Evolutionary conservation across 345 rosid species (phyloP).

Genomic region (Boechera divaricarpa): DNA sequence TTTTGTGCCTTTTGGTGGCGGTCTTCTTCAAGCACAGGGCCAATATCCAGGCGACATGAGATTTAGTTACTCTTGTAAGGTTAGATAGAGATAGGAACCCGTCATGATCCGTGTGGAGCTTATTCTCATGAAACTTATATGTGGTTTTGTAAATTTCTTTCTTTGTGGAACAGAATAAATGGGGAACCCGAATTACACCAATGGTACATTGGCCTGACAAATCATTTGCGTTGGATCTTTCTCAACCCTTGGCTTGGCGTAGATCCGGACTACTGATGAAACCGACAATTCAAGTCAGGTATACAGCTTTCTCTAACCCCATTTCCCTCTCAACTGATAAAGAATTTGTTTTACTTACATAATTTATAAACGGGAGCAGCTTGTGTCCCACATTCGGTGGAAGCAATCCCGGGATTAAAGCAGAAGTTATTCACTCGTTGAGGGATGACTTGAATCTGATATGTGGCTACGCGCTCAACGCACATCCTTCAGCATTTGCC

Average conservation of each 20-base stretch:
- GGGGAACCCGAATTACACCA: slow-evolving; percentile 89
- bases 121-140: slow-evolving; percentile 7
- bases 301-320: slow-evolving; percentile 11
- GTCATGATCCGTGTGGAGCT: not conserved
- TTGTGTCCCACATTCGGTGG: slow-evolving; percentile 84
- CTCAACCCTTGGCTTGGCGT: slow-evolving; percentile 92
- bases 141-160: slow-evolving; percentile 4
- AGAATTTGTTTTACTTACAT: not conserved
- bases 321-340: not conserved
- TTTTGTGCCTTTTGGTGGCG: slow-evolving; percentile 80
- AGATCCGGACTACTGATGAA: slow-evolving; percentile 88
- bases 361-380: slow-evolving; percentile 44
- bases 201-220: slow-evolving; percentile 91
- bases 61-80: slow-evolving; percentile 91
- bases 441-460: slow-evolving; percentile 74
- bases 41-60: slow-evolving; percentile 99
- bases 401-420: slow-evolving; percentile 78
- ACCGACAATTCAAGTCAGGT: slow-evolving; percentile 87
- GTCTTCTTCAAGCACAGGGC: slow-evolving; percentile 97
- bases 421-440: slow-evolving; percentile 76
- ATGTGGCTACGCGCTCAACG: slow-evolving; percentile 62
- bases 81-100: slow-evolving; percentile 30
- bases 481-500: slow-evolving; percentile 76
- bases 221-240: slow-evolving; percentile 70
- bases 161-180: slow-evolving; percentile 64